Evolutionary conservation across 2,329 filamentous ascomycete species (phyloP), one percentile per base, ranked within the genome.

Genomic region (Arthrobotrys sphaeroides): DNA sequence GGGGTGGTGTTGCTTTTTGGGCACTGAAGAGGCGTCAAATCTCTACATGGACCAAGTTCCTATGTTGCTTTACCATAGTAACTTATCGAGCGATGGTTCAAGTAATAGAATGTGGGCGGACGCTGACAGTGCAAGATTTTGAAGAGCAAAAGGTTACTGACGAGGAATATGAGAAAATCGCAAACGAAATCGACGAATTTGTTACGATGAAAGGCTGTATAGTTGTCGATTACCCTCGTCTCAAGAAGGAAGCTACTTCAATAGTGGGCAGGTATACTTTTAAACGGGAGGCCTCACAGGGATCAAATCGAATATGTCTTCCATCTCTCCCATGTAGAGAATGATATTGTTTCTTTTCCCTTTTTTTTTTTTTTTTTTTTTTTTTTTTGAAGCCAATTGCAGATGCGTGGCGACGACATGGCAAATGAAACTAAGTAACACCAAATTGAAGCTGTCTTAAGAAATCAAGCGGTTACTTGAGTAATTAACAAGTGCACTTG

Each of bases 21-120:
- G 28, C 12, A 7, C 18, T 69, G 40, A 69, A 69, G 16, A 40
- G 12, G 5, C 51, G 61, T 69, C 65, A 69, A 38, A 60, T 69
- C 16, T 20, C 12, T 40, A 26, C 40, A 6, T 69, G 65, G 65
- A 40, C 53, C 1, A 69, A 20, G 28, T 60, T 69, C 42, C 28
- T 69, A 6, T 60, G 20, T 16, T 69, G 51, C 20, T 69, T 60
- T 53, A 59, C 40, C 20, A 61, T 69, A 28, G 31, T 53, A 51
- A 10, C 65, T 13, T 60, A 69, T 18, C 65, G 65, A 24, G 53
- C 53, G 16, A 26, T 16, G 26, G 40, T 60, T 36, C 24, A 20
- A 59, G 64, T 51, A 13, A 6, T 51, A 33, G 1, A 49, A 40
- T 12, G 16, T 10, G 1, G 18, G 16, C 40, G 20, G 7, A 22